Evolutionary conservation across 2,329 filamentous ascomycete species (phyloP).

Genomic region (Aspergillus sp.): DNA sequence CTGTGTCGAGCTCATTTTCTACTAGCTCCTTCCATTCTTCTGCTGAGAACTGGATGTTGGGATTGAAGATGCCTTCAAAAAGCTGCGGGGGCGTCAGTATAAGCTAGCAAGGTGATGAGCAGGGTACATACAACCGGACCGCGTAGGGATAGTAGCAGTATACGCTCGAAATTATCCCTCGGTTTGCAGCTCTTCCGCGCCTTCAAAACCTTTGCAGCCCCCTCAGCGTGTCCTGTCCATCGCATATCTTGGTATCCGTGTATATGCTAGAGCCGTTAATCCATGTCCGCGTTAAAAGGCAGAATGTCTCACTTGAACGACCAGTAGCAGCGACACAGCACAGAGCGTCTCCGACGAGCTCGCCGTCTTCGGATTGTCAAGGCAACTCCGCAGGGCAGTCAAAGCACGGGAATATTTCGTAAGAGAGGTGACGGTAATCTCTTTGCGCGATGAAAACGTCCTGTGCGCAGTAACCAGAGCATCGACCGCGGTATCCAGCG

Average conservation of each 20-base stretch:
- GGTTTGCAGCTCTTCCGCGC: constrained; percentile 36
- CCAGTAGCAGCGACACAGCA: constrained; percentile 42
- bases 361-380: constrained; percentile 39
- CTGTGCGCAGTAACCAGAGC: constrained; percentile 36
- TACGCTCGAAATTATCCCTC: constrained; percentile 40
- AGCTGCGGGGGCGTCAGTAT: constrained; percentile 26
- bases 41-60: constrained; percentile 35
- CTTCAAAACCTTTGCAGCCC: constrained; percentile 42
- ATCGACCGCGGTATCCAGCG: constrained; percentile 49
- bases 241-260: background rate
- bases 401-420: constrained; percentile 39
- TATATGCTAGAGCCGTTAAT: constrained; percentile 2
- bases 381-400: constrained; percentile 29
- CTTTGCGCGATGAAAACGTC: constrained; percentile 28
- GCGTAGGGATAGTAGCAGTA: constrained; percentile 39
- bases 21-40: constrained; percentile 42
- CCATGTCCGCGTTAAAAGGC: background rate
- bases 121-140: constrained; percentile 38
- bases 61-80: constrained; percentile 43
- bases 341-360: constrained; percentile 40
- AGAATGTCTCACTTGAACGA: constrained; percentile 31
- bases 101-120: background rate
- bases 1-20: constrained; percentile 33
- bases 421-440: constrained; percentile 27
- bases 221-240: constrained; percentile 39